phyloP scores from a whole-genome alignment of 2,329 filamentous ascomycete species.

The Aspergillus sp. region DNA sequence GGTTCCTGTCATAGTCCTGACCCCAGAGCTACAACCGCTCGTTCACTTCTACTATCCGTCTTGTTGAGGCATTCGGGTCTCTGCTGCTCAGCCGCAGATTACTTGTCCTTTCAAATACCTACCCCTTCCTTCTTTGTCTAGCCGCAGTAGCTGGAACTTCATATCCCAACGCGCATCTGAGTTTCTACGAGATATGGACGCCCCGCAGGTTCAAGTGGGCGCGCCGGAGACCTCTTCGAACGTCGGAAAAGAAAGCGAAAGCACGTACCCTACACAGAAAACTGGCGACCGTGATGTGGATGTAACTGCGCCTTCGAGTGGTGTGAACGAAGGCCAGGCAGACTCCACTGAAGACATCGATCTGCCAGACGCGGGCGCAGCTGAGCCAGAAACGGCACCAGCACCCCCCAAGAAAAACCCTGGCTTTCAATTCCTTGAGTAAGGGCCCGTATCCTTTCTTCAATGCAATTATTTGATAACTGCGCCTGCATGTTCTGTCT shows the following conservation, averaged over 20 bases:
- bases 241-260: neutral
- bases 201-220: conserved; percentile 22
- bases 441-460: conserved; percentile 11
- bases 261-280: conserved; percentile 4
- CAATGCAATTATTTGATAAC: neutral
- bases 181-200: conserved; percentile 17
- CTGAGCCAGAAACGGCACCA: conserved; percentile 17
- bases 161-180: neutral
- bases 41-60: neutral
- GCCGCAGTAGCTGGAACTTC: neutral
- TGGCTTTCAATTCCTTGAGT: conserved; percentile 34
- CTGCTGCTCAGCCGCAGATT: neutral
- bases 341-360: conserved; percentile 21
- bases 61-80: neutral
- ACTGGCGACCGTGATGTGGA: conserved; percentile 26
- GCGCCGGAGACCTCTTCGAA: conserved; percentile 12
- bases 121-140: neutral
- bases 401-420: conserved; percentile 24
- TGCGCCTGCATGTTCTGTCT: too few species aligned
- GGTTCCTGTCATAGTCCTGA: neutral
- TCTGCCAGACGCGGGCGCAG: conserved; percentile 24
- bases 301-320: conserved; percentile 26
- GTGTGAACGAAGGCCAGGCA: conserved; percentile 20
- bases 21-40: neutral
- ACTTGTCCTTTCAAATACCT: neutral